Percentiles rank a stretch among this genome's conserved stretches.
phyloP scores from a whole-genome alignment of 139 green algal species.

The Closterium sp. region DNA sequence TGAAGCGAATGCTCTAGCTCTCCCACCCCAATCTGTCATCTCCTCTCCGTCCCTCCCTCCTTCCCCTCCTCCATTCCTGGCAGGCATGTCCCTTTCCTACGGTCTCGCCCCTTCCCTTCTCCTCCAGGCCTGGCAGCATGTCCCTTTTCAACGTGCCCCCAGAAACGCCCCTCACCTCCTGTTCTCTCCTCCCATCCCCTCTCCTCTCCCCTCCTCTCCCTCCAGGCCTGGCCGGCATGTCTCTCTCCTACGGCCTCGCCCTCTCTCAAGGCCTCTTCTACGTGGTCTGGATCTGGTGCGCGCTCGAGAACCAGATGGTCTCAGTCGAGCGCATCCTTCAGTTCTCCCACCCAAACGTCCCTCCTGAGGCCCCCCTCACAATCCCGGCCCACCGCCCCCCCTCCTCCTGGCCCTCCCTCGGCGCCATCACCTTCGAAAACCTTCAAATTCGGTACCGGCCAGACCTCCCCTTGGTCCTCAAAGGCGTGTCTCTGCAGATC shows the following conservation, averaged over 20 bases:
- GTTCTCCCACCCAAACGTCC: conserved; percentile 36
- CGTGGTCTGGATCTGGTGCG: conserved; percentile 77
- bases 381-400: not conserved
- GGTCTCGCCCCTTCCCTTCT: not conserved
- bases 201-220: no score
- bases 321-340: conserved; percentile 55
- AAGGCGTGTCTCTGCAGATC: conserved; percentile 33
- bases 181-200: not conserved
- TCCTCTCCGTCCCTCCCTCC: no score
- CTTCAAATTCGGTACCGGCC: conserved; percentile 6
- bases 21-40: no score
- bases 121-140: not conserved
- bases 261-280: conserved; percentile 83
- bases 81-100: not conserved
- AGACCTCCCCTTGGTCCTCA: conserved; percentile 74
- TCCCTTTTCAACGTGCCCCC: not conserved
- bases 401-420: not conserved
- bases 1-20: no score
- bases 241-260: conserved; percentile 81
- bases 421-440: not conserved
- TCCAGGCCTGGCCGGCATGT: conserved; percentile 81
- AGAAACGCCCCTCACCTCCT: not conserved
- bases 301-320: conserved; percentile 81
- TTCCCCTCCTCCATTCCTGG: not conserved
- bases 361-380: not conserved